These are phyloP conservation scores for Syzygium malaccense DNA, from an alignment of 441 rosid genomes.

Conservation along the genomic window DNA sequence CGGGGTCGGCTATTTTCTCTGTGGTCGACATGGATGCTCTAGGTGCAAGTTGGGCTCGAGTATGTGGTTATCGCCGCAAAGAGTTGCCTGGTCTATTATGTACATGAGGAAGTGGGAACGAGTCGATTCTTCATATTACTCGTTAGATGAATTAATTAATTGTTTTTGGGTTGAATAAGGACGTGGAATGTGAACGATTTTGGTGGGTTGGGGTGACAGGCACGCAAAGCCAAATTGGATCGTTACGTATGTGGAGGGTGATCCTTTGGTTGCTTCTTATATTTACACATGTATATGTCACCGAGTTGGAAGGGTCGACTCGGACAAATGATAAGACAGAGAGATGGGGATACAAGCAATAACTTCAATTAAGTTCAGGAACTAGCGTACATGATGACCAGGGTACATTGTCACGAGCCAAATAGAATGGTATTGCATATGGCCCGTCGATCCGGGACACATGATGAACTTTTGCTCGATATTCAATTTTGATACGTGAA, in stretches of 20 bases:
- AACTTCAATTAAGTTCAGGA: background rate
- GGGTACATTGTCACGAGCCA: background rate
- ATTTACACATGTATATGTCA: background rate
- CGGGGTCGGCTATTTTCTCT: background rate
- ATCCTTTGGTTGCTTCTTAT: background rate
- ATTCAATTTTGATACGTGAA: accelerated
- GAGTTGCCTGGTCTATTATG: background rate
- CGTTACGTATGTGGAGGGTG: background rate
- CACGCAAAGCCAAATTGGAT: background rate
- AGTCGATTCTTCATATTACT: background rate
- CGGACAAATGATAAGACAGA: background rate
- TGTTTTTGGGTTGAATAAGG: background rate
- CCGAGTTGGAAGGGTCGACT: background rate
- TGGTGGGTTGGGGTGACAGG: background rate
- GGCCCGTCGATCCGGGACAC: background rate
- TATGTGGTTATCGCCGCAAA: background rate
- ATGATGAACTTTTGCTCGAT: background rate
- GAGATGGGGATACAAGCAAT: background rate
- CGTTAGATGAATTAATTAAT: background rate
- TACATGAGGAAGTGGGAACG: background rate
- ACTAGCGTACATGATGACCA: background rate
- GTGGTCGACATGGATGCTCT: background rate
- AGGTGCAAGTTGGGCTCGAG: background rate
- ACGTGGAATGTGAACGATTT: background rate
- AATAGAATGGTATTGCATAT: background rate